Evolutionary conservation across 164 flowering plant genomes (phyloP).

Genomic region (Berberis thunbergii): DNA sequence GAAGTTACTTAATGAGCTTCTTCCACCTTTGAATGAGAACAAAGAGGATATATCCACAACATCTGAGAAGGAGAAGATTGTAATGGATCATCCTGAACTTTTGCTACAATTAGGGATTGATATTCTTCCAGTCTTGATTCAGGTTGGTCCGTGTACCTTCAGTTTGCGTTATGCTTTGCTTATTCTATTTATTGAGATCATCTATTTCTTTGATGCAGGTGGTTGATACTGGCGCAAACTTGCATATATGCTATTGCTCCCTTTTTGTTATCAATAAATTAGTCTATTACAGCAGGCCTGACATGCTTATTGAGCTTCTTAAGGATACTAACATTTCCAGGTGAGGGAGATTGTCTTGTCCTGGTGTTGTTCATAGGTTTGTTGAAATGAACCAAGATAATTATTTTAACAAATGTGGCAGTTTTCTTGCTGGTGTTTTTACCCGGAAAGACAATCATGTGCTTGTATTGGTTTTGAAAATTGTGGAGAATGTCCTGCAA

Average conservation of each 20-base stretch:
- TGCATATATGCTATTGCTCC: conserved; percentile 62
- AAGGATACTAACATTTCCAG: conserved; percentile 65
- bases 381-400: background rate
- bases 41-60: conserved; percentile 23
- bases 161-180: background rate
- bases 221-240: conserved; percentile 63
- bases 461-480: conserved; percentile 52
- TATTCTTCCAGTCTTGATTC: conserved; percentile 56
- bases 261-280: conserved; percentile 65
- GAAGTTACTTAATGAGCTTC: conserved; percentile 77
- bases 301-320: conserved; percentile 52
- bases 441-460: conserved; percentile 73
- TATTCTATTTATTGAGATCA: background rate
- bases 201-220: conserved; percentile 37
- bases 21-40: conserved; percentile 36
- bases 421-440: conserved; percentile 81
- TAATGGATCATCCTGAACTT: conserved; percentile 49
- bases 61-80: conserved; percentile 43
- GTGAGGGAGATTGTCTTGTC: conserved; percentile 23
- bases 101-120: conserved; percentile 57
- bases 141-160: conserved; percentile 35
- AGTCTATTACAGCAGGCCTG: conserved; percentile 53
- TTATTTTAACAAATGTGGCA: conserved; percentile 19
- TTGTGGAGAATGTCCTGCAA: conserved; percentile 47
- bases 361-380: background rate